These are phyloP conservation scores for Penicillium lagena DNA, from an alignment of 495 filamentous ascomycete species.

Conservation along the genomic window DNA sequence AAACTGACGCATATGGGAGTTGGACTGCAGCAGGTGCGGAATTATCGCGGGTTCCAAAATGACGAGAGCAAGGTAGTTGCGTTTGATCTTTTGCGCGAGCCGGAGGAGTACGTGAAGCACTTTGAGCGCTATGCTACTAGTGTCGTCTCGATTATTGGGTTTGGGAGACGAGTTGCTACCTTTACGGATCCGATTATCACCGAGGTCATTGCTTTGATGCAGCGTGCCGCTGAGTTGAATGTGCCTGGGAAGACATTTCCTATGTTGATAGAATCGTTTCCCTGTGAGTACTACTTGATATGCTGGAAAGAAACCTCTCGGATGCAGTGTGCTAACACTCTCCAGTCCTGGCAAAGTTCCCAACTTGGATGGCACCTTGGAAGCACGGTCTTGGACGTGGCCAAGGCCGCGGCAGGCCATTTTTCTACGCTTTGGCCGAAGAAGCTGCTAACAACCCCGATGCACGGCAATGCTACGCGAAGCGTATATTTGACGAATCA, in stretches of 20 bases:
- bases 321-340: too few relatives aligned
- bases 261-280: constrained; percentile 56
- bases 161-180: constrained; percentile 27
- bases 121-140: constrained; percentile 37
- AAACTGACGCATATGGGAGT: constrained; percentile 58
- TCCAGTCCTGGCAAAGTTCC: constrained; percentile 34
- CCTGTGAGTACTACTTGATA: constrained; percentile 16
- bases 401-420: constrained; percentile 23
- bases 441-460: constrained; percentile 25
- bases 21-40: constrained; percentile 52
- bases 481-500: constrained; percentile 29
- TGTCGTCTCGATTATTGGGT: constrained; percentile 40
- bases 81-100: constrained; percentile 24
- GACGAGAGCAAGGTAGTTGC: constrained; percentile 41
- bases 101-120: constrained; percentile 31
- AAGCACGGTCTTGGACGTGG: constrained; percentile 29
- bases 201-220: constrained; percentile 37
- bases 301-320: too few relatives aligned
- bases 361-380: constrained; percentile 27
- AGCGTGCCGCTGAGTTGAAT: constrained; percentile 26
- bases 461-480: constrained; percentile 24
- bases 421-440: constrained; percentile 35
- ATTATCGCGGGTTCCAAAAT: constrained; percentile 54
- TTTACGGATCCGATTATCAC: constrained; percentile 38
- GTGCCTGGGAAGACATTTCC: constrained; percentile 53